phyloP scores from a whole-genome alignment of 2,329 filamentous ascomycete genomes.

The Aureobasidium sp. region DNA sequence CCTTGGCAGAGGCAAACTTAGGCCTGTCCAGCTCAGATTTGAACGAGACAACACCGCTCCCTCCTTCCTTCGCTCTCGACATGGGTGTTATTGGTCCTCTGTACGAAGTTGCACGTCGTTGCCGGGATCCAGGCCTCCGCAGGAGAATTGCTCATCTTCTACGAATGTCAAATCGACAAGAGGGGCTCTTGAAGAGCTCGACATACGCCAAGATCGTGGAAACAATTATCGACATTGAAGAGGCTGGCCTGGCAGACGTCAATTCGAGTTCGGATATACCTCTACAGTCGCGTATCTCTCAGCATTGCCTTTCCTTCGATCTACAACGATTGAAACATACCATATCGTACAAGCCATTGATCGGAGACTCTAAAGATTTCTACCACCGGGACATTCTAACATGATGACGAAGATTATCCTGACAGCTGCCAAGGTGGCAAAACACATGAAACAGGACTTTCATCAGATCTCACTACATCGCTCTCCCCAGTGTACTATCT shows the following conservation, averaged over 20 bases:
- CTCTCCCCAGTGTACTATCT: too few species aligned
- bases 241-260: neutral
- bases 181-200: slow-evolving; percentile 20
- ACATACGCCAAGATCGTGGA: slow-evolving; percentile 24
- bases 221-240: slow-evolving; percentile 27
- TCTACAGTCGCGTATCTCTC: neutral
- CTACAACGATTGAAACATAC: neutral
- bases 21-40: neutral
- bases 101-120: slow-evolving; percentile 23
- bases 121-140: slow-evolving; percentile 21
- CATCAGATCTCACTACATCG: too few species aligned
- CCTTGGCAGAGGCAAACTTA: neutral
- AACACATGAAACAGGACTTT: too few species aligned
- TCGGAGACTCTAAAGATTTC: neutral
- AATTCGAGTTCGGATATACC: neutral
- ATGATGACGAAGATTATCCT: neutral
- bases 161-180: slow-evolving; percentile 18
- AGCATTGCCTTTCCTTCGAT: neutral
- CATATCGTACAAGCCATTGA: neutral
- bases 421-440: too few species aligned
- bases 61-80: slow-evolving; percentile 23
- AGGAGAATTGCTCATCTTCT: slow-evolving; percentile 21
- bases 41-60: neutral
- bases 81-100: slow-evolving; percentile 24
- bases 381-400: neutral